Evolutionary conservation across 257 asterid species (phyloP).

Genomic region (Paraleonurus japonicus): DNA sequence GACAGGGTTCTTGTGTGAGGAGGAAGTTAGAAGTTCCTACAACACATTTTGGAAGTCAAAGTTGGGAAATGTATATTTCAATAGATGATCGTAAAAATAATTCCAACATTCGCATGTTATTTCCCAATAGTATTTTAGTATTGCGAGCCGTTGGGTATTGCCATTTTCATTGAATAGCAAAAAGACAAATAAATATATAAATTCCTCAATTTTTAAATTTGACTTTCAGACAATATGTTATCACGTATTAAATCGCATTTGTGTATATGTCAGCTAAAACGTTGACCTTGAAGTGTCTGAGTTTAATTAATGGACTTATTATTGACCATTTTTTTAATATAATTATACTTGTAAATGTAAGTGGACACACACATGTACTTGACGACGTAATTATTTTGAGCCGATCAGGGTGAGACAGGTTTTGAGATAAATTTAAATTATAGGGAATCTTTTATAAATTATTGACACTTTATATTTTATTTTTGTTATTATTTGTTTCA

Average conservation of each 20-base stretch:
- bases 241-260: neutral
- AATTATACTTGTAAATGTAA: neutral
- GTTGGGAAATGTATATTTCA: neutral
- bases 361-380: neutral
- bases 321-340: neutral
- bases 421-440: neutral
- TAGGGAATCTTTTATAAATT: no score
- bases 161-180: neutral
- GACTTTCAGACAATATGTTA: neutral
- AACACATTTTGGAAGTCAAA: neutral
- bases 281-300: constrained; percentile 23
- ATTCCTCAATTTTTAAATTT: neutral
- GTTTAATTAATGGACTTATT: neutral
- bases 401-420: neutral
- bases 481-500: no score
- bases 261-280: constrained; percentile 27
- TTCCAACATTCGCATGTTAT: neutral
- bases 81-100: neutral
- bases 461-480: no score
- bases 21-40: no score
- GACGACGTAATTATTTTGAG: neutral
- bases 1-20: no score
- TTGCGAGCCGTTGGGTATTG: neutral
- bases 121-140: neutral
- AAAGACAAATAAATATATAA: neutral